Evolutionary conservation across 2,329 filamentous ascomycete genomes (phyloP), one percentile per base, ranked within the genome.

Genomic region (Trichoderma sp.): DNA sequence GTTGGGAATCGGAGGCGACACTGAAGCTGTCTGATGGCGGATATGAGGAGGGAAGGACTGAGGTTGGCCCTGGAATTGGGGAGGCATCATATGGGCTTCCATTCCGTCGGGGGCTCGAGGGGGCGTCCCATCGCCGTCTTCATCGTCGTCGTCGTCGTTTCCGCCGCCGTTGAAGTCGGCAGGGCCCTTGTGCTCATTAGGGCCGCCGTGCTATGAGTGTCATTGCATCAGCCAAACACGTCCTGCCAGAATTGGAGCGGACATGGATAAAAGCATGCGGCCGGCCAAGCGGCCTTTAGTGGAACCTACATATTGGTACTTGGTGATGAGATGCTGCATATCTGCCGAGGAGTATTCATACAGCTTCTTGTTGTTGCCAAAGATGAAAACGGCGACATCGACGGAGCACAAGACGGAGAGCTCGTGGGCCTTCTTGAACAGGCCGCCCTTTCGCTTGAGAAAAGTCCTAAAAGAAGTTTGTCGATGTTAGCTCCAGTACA

Each of bases 391-490:
- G 51, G 96, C 96, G 74, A 99, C 96, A 80, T 99, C 96, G 79
- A 99, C 96, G 49, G 94, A 97, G 81, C 96, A 99, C 72, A 99
- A 90, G 58, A 99, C 96, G 65, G 95, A 97, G 64, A 99, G 87
- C 86, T 99, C 96, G 80, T 99, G 94, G 66, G 96, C 96, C 88
- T 99, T 99, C 85, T 99, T 99, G 87, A 99, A 99, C 60, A 99
- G 86, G 76, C 96, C 96, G 76, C 95, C 96, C 83, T 99, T 99
- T 83, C 96, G 92, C 87, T 99, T 99, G 74, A 99, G 85, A 80
- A 99, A 99, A 55, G 96, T 99, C 73, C 94, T 97, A 77, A 65
- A 69, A n/a, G 6, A 61, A 68, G n/a, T 59, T 59, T 51, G 68
- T 69, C 70, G 68, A 52, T 13, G 70, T 76, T 68, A 76, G 74